Conservation (phyloP, 768 basidiomycete species). For the Boletus subcaerulescens region DNA sequence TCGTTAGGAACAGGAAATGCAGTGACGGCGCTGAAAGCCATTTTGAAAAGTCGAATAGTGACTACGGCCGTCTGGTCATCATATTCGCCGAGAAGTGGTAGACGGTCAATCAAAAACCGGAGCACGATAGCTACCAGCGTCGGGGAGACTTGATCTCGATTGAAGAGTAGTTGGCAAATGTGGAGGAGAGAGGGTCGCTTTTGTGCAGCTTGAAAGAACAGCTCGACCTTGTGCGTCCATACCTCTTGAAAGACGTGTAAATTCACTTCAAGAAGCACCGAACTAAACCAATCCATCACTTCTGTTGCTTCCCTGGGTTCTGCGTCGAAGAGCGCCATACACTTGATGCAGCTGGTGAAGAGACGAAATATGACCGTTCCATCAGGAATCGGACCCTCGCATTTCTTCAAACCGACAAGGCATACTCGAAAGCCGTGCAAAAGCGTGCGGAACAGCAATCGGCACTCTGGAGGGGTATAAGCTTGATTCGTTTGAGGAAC, state of each 20-base stretch:
- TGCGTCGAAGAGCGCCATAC: constrained; percentile 80
- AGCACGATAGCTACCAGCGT: constrained; percentile 88
- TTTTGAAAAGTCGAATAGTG: constrained; percentile 90
- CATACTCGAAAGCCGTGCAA: constrained; percentile 85
- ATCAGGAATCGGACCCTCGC: constrained; percentile 75
- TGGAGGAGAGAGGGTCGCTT: constrained; percentile 78
- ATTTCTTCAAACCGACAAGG: constrained; percentile 72
- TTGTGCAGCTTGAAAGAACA: constrained; percentile 80
- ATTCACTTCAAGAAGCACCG: constrained; percentile 77
- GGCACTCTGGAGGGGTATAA: constrained; percentile 57
- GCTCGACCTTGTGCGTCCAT: constrained; percentile 89
- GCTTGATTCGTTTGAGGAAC: background rate
- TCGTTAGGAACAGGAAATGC: constrained; percentile 75
- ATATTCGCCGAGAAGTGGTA: constrained; percentile 81
- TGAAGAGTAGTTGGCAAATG: constrained; percentile 81
- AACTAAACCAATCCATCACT: constrained; percentile 76
- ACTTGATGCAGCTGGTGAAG: constrained; percentile 81
- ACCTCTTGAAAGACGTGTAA: constrained; percentile 94
- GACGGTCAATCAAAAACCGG: constrained; percentile 76
- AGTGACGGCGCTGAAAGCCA: constrained; percentile 88
- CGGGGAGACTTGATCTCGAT: constrained; percentile 71
- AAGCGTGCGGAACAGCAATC: constrained; percentile 82
- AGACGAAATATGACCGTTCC: constrained; percentile 84
- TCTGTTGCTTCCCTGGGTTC: constrained; percentile 70
- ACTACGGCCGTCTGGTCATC: constrained; percentile 79